Conservation (phyloP, 768 basidiomycete species). For the Saitozyma podzolica region DNA sequence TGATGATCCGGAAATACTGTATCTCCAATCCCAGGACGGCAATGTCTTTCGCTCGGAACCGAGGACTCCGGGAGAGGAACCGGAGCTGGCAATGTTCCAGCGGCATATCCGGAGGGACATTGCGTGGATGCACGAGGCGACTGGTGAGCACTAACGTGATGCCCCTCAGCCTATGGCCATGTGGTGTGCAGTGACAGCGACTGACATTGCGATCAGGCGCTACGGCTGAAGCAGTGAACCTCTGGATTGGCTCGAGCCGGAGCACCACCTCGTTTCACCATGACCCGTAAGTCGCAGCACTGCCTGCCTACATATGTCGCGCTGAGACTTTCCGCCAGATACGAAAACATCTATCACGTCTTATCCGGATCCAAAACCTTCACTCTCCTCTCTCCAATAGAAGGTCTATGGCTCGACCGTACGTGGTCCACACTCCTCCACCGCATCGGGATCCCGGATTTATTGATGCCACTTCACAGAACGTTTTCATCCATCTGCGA, state of each 20-base stretch:
- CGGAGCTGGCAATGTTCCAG: constrained; percentile 65
- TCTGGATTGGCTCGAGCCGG: constrained; percentile 81
- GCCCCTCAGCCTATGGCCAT: background rate
- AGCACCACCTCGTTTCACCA: constrained; percentile 85
- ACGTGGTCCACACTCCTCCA: constrained; percentile 16
- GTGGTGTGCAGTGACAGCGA: background rate
- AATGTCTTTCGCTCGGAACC: constrained; percentile 62
- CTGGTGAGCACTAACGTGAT: constrained; percentile 60
- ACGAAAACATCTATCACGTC: constrained; percentile 91
- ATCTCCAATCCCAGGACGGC: constrained; percentile 90
- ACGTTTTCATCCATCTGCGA: constrained; percentile 30
- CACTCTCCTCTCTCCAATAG: constrained; percentile 82
- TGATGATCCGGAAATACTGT: constrained; percentile 57
- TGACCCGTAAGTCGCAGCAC: constrained; percentile 51
- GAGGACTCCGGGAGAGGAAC: constrained; percentile 10
- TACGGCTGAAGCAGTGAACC: constrained; percentile 81
- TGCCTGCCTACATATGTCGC: too few species aligned
- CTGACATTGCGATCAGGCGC: constrained; percentile 55
- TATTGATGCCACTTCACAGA: constrained; percentile 13
- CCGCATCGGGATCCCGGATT: background rate
- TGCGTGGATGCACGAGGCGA: constrained; percentile 71
- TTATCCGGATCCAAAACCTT: constrained; percentile 82
- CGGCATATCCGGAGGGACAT: constrained; percentile 70
- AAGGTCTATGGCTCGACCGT: constrained; percentile 82
- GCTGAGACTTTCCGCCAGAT: constrained; percentile 59